Base-by-base conservation (phyloP, 1,139 yeast genomes). In the Petasospora fabianii region DNA sequence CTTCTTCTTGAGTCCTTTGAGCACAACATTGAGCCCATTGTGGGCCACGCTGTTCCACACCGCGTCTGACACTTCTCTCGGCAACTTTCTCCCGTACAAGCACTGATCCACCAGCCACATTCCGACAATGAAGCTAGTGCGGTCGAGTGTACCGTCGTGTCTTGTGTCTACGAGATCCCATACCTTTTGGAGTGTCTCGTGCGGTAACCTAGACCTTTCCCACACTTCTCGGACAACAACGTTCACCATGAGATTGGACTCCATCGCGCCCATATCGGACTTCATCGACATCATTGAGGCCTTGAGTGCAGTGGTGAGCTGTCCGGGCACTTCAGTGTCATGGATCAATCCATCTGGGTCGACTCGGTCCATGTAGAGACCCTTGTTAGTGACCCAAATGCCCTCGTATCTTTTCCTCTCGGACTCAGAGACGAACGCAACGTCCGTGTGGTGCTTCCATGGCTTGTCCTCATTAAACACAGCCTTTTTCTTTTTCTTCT, bases 81-180 rank as follows among this genome's bases (percentile, higher is more conserved):
- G 97, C 36, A 92, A 66, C 59, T 92, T 92, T 27, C 96, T 70
- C 0, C 97, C 97, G 57, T 90, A 92, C n/a, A 90, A 68, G 55
- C 96, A 85, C 60, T 90, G 97, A 60, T 90, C 97, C 1, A 90
- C 92, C 7, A 87, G 64, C 97, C 97, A 90, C 86, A 84, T 87
- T 0, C 96, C 98, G 12, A 88, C 94, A 29, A 90, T 65, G 54
- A 92, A 92, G 48, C 90, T 90, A 34, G 79, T 81, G 46, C 85
- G 76, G 53, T 83, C 85, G 38, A 90, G 65, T 0, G 87, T 77
- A 0, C 96, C 95, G 59, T 85, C 95, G 35, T 68, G 66, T 49
- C 90, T 66, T 34, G 74, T 73, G 56, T 88, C 96, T 14, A 88
- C 95, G 38, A 88, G 65, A 32, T 77, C 73, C 88, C 96, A 92